These are phyloP conservation scores for Exophiala calicioides DNA, from an alignment of 2,329 filamentous ascomycete species.

Conservation along the genomic window DNA sequence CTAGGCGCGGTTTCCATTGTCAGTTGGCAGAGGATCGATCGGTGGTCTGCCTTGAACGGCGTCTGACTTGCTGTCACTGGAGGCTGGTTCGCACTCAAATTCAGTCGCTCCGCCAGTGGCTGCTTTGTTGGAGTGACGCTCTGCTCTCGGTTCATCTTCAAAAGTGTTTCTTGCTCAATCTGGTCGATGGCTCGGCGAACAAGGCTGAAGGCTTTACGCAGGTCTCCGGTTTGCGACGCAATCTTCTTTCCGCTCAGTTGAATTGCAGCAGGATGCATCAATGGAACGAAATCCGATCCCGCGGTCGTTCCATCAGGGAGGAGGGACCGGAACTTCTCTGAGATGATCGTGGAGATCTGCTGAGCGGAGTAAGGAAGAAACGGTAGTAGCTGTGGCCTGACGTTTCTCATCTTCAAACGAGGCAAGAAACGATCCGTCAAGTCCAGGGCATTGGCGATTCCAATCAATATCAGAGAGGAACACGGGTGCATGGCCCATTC, in stretches of 20 bases:
- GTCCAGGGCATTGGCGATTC: conserved; percentile 94
- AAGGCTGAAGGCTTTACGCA: conserved; percentile 94
- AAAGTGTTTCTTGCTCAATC: conserved; percentile 80
- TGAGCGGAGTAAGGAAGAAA: conserved; percentile 88
- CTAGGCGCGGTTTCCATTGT: conserved; percentile 80
- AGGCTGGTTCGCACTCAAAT: conserved; percentile 39
- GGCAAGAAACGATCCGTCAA: conserved; percentile 93
- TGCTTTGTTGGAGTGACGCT: conserved; percentile 68
- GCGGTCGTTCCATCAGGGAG: conserved; percentile 56
- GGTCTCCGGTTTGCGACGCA: conserved; percentile 86
- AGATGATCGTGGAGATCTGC: conserved; percentile 87
- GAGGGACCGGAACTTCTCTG: conserved; percentile 74
- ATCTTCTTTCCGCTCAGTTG: conserved; percentile 94
- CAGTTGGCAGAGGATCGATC: conserved; percentile 58
- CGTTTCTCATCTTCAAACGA: conserved; percentile 84
- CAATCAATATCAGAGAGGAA: conserved; percentile 79
- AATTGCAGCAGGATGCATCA: conserved; percentile 90
- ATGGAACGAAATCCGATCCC: conserved; percentile 69
- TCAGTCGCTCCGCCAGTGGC: conserved; percentile 78
- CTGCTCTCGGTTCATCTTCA: conserved; percentile 58
- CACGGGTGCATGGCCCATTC: conserved; percentile 87
- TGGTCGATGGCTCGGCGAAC: conserved; percentile 86
- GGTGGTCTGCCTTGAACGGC: conserved; percentile 38
- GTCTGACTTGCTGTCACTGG: conserved; percentile 47
- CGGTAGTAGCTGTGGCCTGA: conserved; percentile 85